Evolutionary conservation across 192 early-diverging fungal species (phyloP).

Genomic region (Linnemannia zychae): DNA sequence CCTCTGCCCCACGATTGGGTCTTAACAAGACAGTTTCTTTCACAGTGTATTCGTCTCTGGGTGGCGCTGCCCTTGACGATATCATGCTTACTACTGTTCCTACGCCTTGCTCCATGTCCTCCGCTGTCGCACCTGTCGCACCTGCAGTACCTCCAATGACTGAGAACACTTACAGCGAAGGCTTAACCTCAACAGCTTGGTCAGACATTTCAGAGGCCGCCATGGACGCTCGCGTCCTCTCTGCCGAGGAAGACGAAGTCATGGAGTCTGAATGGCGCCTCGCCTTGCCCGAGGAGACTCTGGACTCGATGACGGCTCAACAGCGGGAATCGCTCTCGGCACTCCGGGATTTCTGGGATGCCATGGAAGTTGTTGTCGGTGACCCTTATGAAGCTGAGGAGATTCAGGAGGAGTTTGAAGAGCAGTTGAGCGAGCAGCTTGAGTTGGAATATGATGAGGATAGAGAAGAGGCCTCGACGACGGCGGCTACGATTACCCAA

Average conservation of each 20-base stretch:
- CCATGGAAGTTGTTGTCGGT: background rate
- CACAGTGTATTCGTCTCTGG: background rate
- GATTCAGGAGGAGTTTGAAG: background rate
- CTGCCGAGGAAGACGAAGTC: conserved; percentile 29
- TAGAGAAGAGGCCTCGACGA: background rate
- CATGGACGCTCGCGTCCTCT: conserved; percentile 16
- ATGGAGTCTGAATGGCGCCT: conserved; percentile 24
- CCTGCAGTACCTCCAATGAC: background rate
- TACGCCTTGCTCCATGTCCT: background rate
- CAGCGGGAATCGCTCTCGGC: conserved; percentile 13
- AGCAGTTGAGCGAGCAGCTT: background rate
- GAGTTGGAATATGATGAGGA: background rate
- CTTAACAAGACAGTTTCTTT: conserved; percentile 13
- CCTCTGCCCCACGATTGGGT: background rate
- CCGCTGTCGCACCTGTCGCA: background rate
- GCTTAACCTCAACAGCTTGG: background rate
- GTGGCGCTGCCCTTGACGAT: background rate
- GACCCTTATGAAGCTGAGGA: background rate
- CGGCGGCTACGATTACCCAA: background rate
- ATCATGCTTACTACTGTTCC: background rate
- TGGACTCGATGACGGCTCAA: background rate
- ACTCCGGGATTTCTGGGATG: conserved; percentile 15
- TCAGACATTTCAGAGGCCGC: background rate
- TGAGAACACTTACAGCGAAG: background rate
- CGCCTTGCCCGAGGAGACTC: background rate